These are phyloP conservation scores for Phytophthora colocasiae DNA, from an alignment of 352 stramenopile species.

Conservation along the genomic window DNA sequence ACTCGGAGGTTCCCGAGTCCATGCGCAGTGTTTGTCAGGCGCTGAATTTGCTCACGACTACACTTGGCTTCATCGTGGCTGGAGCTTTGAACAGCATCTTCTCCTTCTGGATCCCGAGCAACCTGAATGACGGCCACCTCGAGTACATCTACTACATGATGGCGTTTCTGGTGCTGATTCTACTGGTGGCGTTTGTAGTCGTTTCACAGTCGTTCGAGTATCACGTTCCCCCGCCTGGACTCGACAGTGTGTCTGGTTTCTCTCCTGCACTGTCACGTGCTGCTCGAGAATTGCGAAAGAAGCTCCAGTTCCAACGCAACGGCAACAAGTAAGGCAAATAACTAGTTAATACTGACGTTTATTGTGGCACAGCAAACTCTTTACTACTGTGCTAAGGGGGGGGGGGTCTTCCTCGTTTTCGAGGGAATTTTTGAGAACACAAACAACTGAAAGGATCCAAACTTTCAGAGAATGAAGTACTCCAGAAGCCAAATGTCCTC, in stretches of 20 bases:
- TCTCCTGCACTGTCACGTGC: slow-evolving; percentile 67
- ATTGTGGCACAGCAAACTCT: slow-evolving; percentile 17
- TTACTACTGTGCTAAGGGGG: slow-evolving; percentile 4
- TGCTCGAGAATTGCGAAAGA: slow-evolving; percentile 49
- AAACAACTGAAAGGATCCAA: slow-evolving; percentile 6
- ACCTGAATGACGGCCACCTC: slow-evolving; percentile 91
- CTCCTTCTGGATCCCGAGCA: slow-evolving; percentile 90
- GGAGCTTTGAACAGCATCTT: slow-evolving; percentile 89
- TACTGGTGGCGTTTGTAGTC: slow-evolving; percentile 63
- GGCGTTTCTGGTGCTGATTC: slow-evolving; percentile 70
- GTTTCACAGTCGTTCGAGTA: slow-evolving; percentile 88
- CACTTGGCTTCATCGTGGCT: slow-evolving; percentile 87
- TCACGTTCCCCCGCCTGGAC: slow-evolving; percentile 58
- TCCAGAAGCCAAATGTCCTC: slow-evolving; percentile 73
- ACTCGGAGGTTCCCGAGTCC: slow-evolving; percentile 90
- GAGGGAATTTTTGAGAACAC: slow-evolving; percentile 17
- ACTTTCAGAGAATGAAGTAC: slow-evolving; percentile 74
- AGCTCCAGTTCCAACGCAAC: slow-evolving; percentile 43
- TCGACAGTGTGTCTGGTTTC: slow-evolving; percentile 63
- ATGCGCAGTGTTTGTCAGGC: slow-evolving; percentile 93
- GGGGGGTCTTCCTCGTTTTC: slow-evolving; percentile 8
- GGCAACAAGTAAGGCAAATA: slow-evolving; percentile 17
- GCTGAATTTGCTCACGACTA: slow-evolving; percentile 91
- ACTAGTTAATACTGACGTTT: slow-evolving; percentile 19
- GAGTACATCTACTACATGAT: slow-evolving; percentile 92